Evolutionary conservation across 257 asterid species (phyloP).

Genomic region (Orobanche coerulescens): DNA sequence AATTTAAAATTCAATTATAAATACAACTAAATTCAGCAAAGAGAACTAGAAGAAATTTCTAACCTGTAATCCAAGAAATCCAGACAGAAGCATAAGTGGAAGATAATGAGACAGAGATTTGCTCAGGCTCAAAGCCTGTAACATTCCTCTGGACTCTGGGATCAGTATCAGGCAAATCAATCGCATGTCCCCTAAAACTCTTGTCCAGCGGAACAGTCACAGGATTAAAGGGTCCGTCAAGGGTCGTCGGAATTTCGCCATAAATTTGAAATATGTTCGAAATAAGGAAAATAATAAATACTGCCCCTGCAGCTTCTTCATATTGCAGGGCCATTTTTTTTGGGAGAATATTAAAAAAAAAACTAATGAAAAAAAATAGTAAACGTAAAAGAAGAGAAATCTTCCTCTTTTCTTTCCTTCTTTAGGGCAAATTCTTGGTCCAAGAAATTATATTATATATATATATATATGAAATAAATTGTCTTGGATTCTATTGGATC

Average conservation of each 20-base stretch:
- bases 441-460: not conserved
- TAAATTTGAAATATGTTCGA: constrained; percentile 23
- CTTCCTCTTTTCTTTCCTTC: not conserved
- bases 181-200: constrained; percentile 68
- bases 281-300: constrained; percentile 14
- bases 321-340: constrained; percentile 26
- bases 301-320: constrained; percentile 2
- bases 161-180: constrained; percentile 77
- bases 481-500: too few species aligned
- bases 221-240: constrained; percentile 81
- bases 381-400: not conserved
- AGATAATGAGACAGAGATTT: constrained; percentile 79
- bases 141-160: constrained; percentile 68
- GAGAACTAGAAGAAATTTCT: not conserved
- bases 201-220: constrained; percentile 63
- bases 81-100: constrained; percentile 62
- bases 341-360: not conserved
- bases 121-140: constrained; percentile 72
- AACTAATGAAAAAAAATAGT: not conserved
- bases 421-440: not conserved
- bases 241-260: constrained; percentile 61
- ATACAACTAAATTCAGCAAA: not conserved
- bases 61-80: constrained; percentile 97
- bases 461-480: not conserved
- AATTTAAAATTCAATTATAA: not conserved